Evolutionary conservation across 805 yeast genomes (phyloP).

Genomic region (Phaffomyces opuntiae): DNA sequence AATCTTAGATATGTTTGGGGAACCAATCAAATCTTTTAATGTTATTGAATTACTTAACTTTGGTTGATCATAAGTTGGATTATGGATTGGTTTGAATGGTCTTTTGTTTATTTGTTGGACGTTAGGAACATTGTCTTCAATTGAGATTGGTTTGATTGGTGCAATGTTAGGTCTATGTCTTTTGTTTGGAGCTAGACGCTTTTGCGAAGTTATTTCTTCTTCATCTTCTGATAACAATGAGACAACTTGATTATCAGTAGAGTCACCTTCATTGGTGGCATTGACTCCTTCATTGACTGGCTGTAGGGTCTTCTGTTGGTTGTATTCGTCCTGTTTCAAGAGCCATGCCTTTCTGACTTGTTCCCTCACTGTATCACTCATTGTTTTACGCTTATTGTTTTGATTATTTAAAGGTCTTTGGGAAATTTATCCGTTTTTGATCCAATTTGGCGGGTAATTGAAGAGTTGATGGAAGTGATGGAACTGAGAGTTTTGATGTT

Average conservation of each 20-base stretch:
- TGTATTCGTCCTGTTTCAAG: too few species aligned
- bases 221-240: conserved; percentile 5
- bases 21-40: conserved; percentile 27
- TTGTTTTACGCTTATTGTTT: neutral
- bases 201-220: neutral
- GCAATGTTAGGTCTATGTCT: neutral
- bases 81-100: conserved; percentile 19
- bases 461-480: too few species aligned
- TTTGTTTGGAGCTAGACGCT: neutral
- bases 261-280: too few species aligned
- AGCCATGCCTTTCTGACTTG: too few species aligned
- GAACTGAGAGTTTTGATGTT: too few species aligned
- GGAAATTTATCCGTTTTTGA: too few species aligned
- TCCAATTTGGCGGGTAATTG: too few species aligned
- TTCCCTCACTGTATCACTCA: neutral
- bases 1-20: conserved; percentile 27
- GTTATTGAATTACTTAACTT: conserved; percentile 19
- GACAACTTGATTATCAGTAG: neutral
- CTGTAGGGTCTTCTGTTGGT: too few species aligned
- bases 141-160: neutral
- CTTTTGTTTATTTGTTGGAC: neutral
- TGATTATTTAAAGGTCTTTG: too few species aligned
- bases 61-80: conserved; percentile 11
- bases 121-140: too few species aligned
- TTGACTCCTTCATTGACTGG: conserved; percentile 11